A percentile compares a stretch with the other conserved stretches of the same genome.
Conservation (phyloP, 2,329 filamentous ascomycete genomes). For the Clonostachys solani region DNA sequence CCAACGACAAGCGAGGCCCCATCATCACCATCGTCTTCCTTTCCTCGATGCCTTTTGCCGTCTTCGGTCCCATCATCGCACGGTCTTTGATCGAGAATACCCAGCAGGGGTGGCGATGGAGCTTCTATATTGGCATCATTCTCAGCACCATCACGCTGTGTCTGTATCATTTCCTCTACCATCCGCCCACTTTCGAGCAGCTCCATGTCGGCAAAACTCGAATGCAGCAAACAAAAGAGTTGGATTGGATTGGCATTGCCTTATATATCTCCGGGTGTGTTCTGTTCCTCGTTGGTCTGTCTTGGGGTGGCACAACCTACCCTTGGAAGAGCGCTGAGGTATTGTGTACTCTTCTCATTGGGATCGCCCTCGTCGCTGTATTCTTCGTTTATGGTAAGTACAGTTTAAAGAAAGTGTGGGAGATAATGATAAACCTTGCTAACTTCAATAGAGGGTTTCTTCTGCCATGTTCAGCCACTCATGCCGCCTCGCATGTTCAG, state of each 20-base stretch:
- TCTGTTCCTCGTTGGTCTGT: conserved; percentile 36
- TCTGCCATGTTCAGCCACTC: conserved; percentile 28
- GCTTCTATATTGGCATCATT: conserved; percentile 42
- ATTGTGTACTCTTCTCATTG: conserved; percentile 28
- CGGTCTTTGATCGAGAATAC: conserved; percentile 36
- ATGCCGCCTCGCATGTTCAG: conserved; percentile 37
- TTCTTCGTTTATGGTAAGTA: conserved; percentile 29
- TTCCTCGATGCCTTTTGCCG: conserved; percentile 30
- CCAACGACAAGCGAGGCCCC: conserved; percentile 31
- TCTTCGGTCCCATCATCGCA: conserved; percentile 41
- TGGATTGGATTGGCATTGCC: conserved; percentile 40
- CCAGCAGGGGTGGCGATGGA: conserved; percentile 39
- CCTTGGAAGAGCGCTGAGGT: conserved; percentile 35
- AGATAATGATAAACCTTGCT: background rate
- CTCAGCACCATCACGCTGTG: conserved; percentile 29
- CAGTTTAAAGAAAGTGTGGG: too few species aligned
- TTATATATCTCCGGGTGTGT: conserved; percentile 34
- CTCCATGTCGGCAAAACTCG: conserved; percentile 31
- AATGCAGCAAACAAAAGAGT: conserved; percentile 29
- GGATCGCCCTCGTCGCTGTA: conserved; percentile 20
- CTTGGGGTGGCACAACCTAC: conserved; percentile 33
- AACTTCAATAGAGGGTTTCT: conserved; percentile 21
- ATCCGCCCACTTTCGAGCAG: conserved; percentile 37
- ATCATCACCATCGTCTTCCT: conserved; percentile 30
- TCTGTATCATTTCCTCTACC: conserved; percentile 38